Evolutionary conservation across 2,329 filamentous ascomycete species (phyloP), one percentile per base, ranked within the genome.

Genomic region (Pseudopyricularia javanii): DNA sequence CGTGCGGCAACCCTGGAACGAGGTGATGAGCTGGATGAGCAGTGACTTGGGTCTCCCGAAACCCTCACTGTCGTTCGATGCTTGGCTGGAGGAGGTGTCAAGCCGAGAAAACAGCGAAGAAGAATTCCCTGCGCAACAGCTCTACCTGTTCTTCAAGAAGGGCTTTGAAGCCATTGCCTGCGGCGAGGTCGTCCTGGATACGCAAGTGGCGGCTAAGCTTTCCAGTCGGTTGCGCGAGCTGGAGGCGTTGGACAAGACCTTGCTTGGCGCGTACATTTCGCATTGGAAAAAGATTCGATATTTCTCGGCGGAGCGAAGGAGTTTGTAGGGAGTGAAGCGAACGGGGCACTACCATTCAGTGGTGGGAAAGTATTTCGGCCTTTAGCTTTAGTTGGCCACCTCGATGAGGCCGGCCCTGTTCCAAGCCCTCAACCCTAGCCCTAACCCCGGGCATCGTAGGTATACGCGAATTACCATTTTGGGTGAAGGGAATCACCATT

Each of bases 131-230:
- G 64, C 61, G 1, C 55, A 52, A 17, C 32, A 55, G 35, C 35
- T 64, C 47, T 45, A 61, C 11, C 63, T 64, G 30, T 66, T 66
- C 55, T 54, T 66, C 24, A 59, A 62, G 11, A 54, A 57, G 45
- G 56, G 64, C 50, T 66, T 63, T 43, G 20, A 57, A 17, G 57
- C 63, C 24, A 65, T 66, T 63, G 58, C 58, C 1, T 65, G 60
- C 33, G 64, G 62, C n/a, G 62, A 62, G 1, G 47, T 66, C 26
- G 45, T 66, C 12, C 55, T 65, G 52, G 60, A 60, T 37, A 62
- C 61, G 3, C 33, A 35, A 35, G 33, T 11, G 11, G 33, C 33
- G 33, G 8, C 33, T 9, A 35, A 35, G 33, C 8, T 35, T 35
- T 35, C 33, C 4, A 11, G 8, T 35, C 33, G 33, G 33, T 35